A percentile compares a stretch with the other conserved stretches of the same genome.
Conservation (phyloP, 805 yeast species). For the Ogataea ganodermae region DNA sequence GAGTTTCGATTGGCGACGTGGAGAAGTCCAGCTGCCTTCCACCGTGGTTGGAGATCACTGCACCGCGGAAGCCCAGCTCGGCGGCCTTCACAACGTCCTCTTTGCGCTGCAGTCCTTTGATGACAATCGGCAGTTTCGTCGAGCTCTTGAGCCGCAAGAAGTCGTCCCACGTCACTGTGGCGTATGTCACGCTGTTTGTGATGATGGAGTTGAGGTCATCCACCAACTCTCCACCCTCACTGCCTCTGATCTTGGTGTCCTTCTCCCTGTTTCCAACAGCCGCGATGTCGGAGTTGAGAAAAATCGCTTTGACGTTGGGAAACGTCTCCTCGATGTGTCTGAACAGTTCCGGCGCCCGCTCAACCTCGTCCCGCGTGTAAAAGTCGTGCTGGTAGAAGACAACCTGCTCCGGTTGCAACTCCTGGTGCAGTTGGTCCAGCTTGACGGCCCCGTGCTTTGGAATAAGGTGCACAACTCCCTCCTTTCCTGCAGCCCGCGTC, state of each 20-base stretch:
- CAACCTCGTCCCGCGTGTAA: conserved; percentile 57
- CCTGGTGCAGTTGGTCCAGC: conserved; percentile 71
- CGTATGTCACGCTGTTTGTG: conserved; percentile 31
- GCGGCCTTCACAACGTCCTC: conserved; percentile 66
- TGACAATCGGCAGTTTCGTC: conserved; percentile 48
- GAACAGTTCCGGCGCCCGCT: conserved; percentile 40
- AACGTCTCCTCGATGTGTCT: conserved; percentile 35
- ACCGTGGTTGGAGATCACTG: conserved; percentile 72
- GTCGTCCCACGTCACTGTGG: conserved; percentile 59
- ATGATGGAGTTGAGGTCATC: conserved; percentile 17
- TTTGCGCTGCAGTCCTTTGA: conserved; percentile 67
- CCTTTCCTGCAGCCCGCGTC: conserved; percentile 68
- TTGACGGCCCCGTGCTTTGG: conserved; percentile 84
- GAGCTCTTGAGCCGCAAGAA: conserved; percentile 49
- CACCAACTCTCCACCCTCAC: conserved; percentile 41
- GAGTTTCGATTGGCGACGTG: conserved; percentile 60
- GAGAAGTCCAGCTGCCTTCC: conserved; percentile 70
- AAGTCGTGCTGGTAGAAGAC: conserved; percentile 87
- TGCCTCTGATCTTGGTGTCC: conserved; percentile 69
- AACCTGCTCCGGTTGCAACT: conserved; percentile 57
- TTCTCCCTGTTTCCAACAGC: conserved; percentile 83
- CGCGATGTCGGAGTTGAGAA: conserved; percentile 86
- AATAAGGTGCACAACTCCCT: conserved; percentile 74
- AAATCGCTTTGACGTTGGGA: conserved; percentile 70
- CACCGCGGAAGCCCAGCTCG: conserved; percentile 60